A percentile compares a stretch with the other conserved stretches of the same genome.
Evolutionary conservation across 2,329 filamentous ascomycete genomes (phyloP).

Genomic region (Fusarium haematococcum): DNA sequence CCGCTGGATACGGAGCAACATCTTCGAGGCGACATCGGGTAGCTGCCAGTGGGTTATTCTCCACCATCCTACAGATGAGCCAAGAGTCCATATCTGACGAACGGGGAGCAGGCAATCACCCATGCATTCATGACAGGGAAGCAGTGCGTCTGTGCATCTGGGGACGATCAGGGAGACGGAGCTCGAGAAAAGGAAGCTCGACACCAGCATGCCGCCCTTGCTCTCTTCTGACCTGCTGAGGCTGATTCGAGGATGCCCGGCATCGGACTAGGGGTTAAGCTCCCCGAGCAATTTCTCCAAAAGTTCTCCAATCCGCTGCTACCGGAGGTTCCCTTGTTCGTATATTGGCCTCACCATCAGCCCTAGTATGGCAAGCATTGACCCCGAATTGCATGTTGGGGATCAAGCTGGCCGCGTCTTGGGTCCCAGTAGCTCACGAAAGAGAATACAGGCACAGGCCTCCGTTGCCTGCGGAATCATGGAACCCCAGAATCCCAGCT

Average conservation of each 20-base stretch:
- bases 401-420: conserved; percentile 20
- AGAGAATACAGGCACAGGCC: conserved; percentile 16
- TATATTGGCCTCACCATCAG: conserved; percentile 25
- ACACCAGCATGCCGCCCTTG: neutral
- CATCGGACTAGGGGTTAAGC: conserved; percentile 6
- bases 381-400: conserved; percentile 30
- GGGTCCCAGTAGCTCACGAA: conserved; percentile 17
- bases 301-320: conserved; percentile 23
- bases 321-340: conserved; percentile 21
- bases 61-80: conserved; percentile 36
- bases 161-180: conserved; percentile 8
- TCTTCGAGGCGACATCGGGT: conserved; percentile 25
- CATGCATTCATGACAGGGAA: conserved; percentile 26
- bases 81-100: conserved; percentile 27
- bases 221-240: neutral
- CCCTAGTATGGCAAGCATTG: conserved; percentile 27
- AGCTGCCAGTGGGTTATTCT: conserved; percentile 29
- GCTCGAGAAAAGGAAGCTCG: neutral
- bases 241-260: neutral
- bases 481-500: conserved; percentile 27
- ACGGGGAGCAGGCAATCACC: conserved; percentile 26
- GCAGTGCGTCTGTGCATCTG: conserved; percentile 9
- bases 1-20: conserved; percentile 16
- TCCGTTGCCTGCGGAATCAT: conserved; percentile 24
- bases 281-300: conserved; percentile 7